phyloP scores from a whole-genome alignment of 2,329 filamentous ascomycete species.

The Fusarium longipes region DNA sequence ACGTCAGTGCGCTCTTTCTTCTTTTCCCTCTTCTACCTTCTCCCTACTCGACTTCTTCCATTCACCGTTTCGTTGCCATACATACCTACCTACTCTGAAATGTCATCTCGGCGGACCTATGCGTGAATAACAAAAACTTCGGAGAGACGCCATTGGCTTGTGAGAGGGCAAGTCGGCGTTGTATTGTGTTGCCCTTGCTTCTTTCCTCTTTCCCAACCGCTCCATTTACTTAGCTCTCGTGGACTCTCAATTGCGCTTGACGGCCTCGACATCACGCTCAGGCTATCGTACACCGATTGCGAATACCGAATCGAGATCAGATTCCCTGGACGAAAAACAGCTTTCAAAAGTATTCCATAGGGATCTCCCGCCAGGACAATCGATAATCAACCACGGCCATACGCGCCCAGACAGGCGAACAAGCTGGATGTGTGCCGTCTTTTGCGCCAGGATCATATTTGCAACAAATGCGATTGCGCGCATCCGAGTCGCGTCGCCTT shows the following conservation, averaged over 20 bases:
- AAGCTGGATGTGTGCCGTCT: background rate
- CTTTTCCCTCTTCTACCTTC: background rate
- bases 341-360: background rate
- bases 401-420: conserved; percentile 14
- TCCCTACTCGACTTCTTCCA: conserved; percentile 8
- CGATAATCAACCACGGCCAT: background rate
- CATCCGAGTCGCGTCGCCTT: conserved; percentile 5
- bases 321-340: conserved; percentile 16
- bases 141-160: conserved; percentile 39
- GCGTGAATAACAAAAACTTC: conserved; percentile 20
- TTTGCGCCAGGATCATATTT: conserved; percentile 4
- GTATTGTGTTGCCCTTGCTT: conserved; percentile 32
- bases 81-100: too few species aligned
- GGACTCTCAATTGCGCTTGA: conserved; percentile 26
- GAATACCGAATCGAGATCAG: conserved; percentile 8
- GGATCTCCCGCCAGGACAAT: background rate
- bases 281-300: conserved; percentile 23
- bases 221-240: conserved; percentile 27
- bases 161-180: conserved; percentile 39
- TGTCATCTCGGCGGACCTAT: conserved; percentile 28
- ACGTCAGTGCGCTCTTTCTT: conserved; percentile 25
- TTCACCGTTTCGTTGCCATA: conserved; percentile 8
- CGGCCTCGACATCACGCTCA: conserved; percentile 28
- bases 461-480: conserved; percentile 19
- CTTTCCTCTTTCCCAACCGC: conserved; percentile 29